Percentiles rank a stretch among this genome's conserved stretches.
Evolutionary conservation across 2,329 filamentous ascomycete genomes (phyloP).

Genomic region (Microascus cirrosus): DNA sequence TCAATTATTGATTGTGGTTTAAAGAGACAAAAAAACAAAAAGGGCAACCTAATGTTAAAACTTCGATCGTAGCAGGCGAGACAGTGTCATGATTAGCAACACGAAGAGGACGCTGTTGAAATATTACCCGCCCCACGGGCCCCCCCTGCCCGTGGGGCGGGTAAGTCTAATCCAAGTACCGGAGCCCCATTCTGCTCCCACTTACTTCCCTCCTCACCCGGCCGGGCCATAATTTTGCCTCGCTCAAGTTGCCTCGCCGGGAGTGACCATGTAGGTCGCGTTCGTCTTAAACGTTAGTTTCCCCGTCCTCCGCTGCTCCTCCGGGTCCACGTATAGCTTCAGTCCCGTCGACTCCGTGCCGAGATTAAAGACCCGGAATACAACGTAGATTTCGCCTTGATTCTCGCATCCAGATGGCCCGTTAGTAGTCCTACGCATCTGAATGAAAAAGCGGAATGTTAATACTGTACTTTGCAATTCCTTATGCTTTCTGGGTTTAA

Average conservation of each 20-base stretch:
- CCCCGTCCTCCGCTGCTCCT: background rate
- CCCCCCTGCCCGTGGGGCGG: too few species aligned
- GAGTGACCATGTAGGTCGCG: background rate
- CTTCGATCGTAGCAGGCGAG: too few species aligned
- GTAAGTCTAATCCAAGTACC: too few species aligned
- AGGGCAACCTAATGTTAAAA: too few species aligned
- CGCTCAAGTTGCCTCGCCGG: background rate
- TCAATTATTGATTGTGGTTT: too few species aligned
- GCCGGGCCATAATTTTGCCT: background rate
- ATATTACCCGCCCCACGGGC: too few species aligned
- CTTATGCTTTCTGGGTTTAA: background rate
- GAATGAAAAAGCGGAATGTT: background rate
- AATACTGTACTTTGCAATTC: background rate
- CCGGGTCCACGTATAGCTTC: constrained; percentile 25
- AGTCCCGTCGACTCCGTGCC: constrained; percentile 16
- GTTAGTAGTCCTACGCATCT: constrained; percentile 1
- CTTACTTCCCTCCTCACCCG: too few species aligned
- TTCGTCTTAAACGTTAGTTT: background rate
- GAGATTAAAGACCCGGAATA: constrained; percentile 28
- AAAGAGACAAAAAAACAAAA: too few species aligned
- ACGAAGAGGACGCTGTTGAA: too few species aligned
- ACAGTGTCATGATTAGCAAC: too few species aligned
- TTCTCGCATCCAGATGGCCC: constrained; percentile 6
- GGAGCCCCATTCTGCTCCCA: too few species aligned
- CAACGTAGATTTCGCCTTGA: constrained; percentile 20